These are phyloP conservation scores for Boletus tomentosulus DNA, from an alignment of 768 basidiomycete genomes.

Conservation along the genomic window DNA sequence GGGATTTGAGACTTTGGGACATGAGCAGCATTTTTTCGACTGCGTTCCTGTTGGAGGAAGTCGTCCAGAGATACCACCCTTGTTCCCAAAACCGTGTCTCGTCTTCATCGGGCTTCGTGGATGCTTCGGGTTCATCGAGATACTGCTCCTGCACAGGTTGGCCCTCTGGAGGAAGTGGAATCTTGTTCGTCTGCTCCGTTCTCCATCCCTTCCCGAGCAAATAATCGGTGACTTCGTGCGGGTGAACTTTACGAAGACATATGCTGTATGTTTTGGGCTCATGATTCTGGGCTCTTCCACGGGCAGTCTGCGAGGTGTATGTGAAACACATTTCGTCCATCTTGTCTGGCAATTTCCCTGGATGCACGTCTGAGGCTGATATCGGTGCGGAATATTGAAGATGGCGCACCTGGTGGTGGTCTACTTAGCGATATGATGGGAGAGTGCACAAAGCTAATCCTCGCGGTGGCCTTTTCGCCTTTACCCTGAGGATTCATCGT, in stretches of 20 bases:
- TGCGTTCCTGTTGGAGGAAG: constrained; percentile 46
- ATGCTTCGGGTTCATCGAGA: constrained; percentile 9
- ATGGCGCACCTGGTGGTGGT: constrained; percentile 20
- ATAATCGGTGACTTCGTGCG: constrained; percentile 60
- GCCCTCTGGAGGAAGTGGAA: constrained; percentile 65
- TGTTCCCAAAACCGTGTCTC: constrained; percentile 61
- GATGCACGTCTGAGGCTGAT: not conserved
- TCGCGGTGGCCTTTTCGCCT: constrained; percentile 12
- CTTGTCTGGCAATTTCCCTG: constrained; percentile 55
- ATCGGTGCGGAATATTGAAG: not conserved
- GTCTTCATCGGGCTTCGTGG: constrained; percentile 27
- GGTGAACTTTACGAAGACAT: constrained; percentile 62
- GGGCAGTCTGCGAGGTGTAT: constrained; percentile 56
- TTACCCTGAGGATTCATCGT: constrained; percentile 19
- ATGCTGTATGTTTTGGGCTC: constrained; percentile 55
- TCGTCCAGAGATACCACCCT: constrained; percentile 74
- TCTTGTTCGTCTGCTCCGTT: constrained; percentile 45
- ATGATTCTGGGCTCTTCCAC: constrained; percentile 45
- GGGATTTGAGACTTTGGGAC: constrained; percentile 48
- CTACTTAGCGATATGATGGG: constrained; percentile 25
- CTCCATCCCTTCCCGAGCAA: constrained; percentile 34
- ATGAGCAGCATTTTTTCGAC: constrained; percentile 57
- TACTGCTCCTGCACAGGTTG: constrained; percentile 38
- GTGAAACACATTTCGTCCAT: constrained; percentile 64
- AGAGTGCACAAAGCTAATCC: constrained; percentile 20